These are phyloP conservation scores for Apiosordaria backusii DNA, from an alignment of 495 filamentous ascomycete genomes.

Conservation along the genomic window DNA sequence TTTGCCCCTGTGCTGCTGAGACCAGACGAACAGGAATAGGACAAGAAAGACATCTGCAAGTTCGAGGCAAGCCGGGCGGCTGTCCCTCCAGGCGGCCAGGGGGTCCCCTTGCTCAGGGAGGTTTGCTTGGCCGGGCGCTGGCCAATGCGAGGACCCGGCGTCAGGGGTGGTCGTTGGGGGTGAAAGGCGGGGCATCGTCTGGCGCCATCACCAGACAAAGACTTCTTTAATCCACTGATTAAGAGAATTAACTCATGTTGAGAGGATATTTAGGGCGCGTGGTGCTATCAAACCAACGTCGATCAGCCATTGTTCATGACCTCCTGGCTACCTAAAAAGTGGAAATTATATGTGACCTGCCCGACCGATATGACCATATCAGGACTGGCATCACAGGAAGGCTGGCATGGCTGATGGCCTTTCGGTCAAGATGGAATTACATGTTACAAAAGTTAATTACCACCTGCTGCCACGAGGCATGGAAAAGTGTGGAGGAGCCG, in stretches of 20 bases:
- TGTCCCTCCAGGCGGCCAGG: background rate
- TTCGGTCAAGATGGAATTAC: background rate
- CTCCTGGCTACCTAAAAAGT: background rate
- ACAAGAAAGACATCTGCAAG: background rate
- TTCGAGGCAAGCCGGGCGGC: background rate
- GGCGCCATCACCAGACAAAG: background rate
- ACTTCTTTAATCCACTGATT: background rate
- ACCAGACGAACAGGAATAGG: background rate
- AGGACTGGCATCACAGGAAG: background rate
- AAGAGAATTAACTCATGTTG: background rate
- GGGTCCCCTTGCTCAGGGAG: background rate
- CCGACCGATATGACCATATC: background rate
- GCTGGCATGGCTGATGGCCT: background rate
- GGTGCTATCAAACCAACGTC: too few species aligned
- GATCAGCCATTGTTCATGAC: background rate
- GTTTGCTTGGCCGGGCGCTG: conserved; percentile 10
- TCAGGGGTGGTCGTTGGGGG: conserved; percentile 1
- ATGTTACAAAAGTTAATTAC: background rate
- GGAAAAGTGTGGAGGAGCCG: background rate
- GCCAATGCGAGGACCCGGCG: conserved; percentile 12
- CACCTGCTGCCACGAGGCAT: background rate
- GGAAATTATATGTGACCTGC: background rate
- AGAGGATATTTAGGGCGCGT: too few species aligned
- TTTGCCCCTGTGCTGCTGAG: background rate
- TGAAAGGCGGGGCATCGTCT: conserved; percentile 13